Conservation (phyloP, 148 eudicot species). For the Camellia japonica region DNA sequence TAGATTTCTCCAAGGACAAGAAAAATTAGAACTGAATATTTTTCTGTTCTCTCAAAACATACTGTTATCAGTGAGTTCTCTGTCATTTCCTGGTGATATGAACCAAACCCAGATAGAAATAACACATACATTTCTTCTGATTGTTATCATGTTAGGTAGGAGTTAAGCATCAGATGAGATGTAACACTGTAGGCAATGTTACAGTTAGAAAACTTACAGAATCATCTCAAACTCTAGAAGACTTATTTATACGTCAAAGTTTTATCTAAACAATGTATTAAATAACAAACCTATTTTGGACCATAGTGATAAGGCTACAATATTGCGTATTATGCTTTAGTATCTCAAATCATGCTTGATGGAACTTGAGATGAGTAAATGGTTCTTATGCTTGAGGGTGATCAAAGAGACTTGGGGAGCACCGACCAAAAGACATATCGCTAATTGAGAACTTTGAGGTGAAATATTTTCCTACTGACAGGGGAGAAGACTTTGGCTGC, state of each 20-base stretch:
- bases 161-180: not conserved
- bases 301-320: not conserved
- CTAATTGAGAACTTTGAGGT: not conserved
- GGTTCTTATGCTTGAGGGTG: not conserved
- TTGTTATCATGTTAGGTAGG: not conserved
- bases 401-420: not conserved
- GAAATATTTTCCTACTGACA: not conserved
- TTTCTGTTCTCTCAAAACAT: too few species aligned
- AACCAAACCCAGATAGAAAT: not conserved
- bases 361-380: not conserved
- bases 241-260: not conserved
- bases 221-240: not conserved
- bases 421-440: not conserved
- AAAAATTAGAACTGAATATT: too few species aligned
- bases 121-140: not conserved
- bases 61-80: not conserved
- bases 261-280: not conserved
- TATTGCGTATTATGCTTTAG: not conserved
- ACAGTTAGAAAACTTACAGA: not conserved
- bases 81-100: not conserved
- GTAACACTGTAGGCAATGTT: conserved; percentile 1
- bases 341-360: not conserved
- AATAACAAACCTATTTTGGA: not conserved
- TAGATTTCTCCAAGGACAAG: not conserved
- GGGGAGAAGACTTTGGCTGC: not conserved